Evolutionary conservation across 352 stramenopile genomes (phyloP), one percentile per base, ranked within the genome.

Genomic region (Thraustochytrium sp.): DNA sequence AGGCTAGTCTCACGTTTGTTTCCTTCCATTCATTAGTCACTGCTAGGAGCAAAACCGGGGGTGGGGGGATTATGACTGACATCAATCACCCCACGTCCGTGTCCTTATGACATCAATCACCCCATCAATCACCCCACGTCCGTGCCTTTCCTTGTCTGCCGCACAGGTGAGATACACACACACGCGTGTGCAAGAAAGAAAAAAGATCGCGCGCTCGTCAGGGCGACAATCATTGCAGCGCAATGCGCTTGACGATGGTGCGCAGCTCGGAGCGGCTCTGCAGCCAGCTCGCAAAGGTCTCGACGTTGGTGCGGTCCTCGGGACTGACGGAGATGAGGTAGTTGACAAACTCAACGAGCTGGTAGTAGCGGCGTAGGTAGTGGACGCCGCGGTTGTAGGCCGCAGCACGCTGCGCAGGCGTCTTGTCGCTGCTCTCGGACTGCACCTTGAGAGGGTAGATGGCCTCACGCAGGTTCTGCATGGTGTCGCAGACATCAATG

Each of bases 311-410:
- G 48, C 68, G 48, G 49, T 80, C 68, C 13, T 80, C 68, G 5
- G 68, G 68, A 42, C 68, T 80, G 16, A 61, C 42, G 9, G 68
- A 31, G 53, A 80, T 26, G 49, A 95, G 64, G 59, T 95, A 96
- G 73, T 91, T 92, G 18, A 91, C 91, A 37, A 96, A 96, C 86
- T 91, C 94, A 53, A 96, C 88, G 31, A 96, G 88, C 82, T 96
- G 94, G 62, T 95, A 95, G 86, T 94, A 96, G 23, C 92, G 87
- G 76, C 94, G 91, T 9, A 95, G 87, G 85, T 96, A 96, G 83
- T 96, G 94, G 53, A 96, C 91, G 11, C 82, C 59, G 5, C 68
- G 68, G 26, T 80, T 80, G 48, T 55, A 46, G 11, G 68, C 68
- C 42, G 29, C 44, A 21, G 42, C 55, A 3, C 36, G 53, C 29